phyloP scores from a whole-genome alignment of 495 filamentous ascomycete species.

The Margaritispora aquatica region DNA sequence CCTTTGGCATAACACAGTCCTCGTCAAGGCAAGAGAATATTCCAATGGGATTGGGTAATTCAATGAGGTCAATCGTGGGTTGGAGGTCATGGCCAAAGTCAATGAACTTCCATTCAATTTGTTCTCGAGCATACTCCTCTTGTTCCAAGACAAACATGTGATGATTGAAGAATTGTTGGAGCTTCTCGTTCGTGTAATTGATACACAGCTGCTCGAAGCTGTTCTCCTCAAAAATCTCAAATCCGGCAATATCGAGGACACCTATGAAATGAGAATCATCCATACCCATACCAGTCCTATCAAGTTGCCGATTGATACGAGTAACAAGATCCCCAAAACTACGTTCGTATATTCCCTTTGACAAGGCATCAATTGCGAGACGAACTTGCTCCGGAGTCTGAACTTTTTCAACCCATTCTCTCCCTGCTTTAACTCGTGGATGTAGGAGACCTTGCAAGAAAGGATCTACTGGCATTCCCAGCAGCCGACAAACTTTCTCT shows the following conservation, averaged over 20 bases:
- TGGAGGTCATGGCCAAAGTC: conserved; percentile 97
- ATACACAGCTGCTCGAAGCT: conserved; percentile 99
- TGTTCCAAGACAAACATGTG: conserved; percentile 99
- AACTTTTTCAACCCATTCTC: conserved; percentile 97
- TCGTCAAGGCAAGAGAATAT: conserved; percentile 99
- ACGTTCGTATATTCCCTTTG: conserved; percentile 97
- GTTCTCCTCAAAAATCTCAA: conserved; percentile 98
- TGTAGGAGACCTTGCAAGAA: conserved; percentile 88
- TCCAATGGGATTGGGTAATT: conserved; percentile 92
- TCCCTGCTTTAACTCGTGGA: conserved; percentile 87
- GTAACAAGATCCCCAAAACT: conserved; percentile 88
- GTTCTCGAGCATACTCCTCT: conserved; percentile 95
- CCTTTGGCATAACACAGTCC: conserved; percentile 98
- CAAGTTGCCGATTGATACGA: conserved; percentile 87
- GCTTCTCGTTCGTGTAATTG: conserved; percentile 99
- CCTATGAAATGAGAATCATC: conserved; percentile 96
- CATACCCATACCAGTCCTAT: conserved; percentile 65
- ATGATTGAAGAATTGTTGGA: conserved; percentile 99
- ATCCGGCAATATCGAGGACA: conserved; percentile 97
- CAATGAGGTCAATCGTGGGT: conserved; percentile 96
- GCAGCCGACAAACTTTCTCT: conserved; percentile 70
- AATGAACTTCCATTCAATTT: conserved; percentile 99
- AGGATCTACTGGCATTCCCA: conserved; percentile 76
- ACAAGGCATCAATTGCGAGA: conserved; percentile 80
- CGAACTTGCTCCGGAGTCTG: conserved; percentile 96